Evolutionary conservation across 2,329 filamentous ascomycete genomes (phyloP).

Genomic region (Periconia sp.): DNA sequence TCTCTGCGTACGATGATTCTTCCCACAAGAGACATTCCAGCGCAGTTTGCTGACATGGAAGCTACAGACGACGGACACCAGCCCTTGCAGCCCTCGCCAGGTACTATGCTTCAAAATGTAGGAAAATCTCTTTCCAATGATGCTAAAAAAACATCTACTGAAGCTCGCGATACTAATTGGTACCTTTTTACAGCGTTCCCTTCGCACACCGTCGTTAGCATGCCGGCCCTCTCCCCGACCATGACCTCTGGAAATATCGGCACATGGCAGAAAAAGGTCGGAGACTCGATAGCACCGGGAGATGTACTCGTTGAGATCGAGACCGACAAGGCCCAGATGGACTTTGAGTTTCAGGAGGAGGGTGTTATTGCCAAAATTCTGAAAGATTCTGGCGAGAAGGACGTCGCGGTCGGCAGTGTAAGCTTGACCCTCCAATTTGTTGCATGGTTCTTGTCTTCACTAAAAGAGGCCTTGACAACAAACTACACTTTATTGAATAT

Average conservation of each 20-base stretch:
- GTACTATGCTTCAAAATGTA: constrained; percentile 75
- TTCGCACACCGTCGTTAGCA: constrained; percentile 92
- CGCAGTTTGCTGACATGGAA: constrained; percentile 32
- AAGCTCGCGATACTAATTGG: constrained; percentile 36
- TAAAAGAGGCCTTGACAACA: neutral
- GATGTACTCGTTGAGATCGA: constrained; percentile 98
- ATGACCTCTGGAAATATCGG: constrained; percentile 98
- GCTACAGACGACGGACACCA: constrained; percentile 52
- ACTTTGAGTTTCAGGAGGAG: constrained; percentile 99
- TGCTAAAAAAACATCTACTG: too few relatives aligned
- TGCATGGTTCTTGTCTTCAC: neutral
- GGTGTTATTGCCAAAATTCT: constrained; percentile 93
- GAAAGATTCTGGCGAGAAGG: constrained; percentile 91
- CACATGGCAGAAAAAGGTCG: constrained; percentile 95
- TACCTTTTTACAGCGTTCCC: constrained; percentile 76
- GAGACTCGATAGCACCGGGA: constrained; percentile 84
- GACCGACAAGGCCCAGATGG: constrained; percentile 99
- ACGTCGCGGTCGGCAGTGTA: constrained; percentile 92
- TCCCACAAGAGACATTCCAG: neutral
- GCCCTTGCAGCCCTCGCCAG: constrained; percentile 66
- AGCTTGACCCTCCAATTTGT: constrained; percentile 25
- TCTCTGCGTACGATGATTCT: constrained; percentile 44
- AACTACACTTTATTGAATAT: neutral
- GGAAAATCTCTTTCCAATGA: neutral
- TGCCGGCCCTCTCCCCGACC: constrained; percentile 97